phyloP scores from a whole-genome alignment of 2,329 filamentous ascomycete genomes.

The Aspergillus aculeatus region DNA sequence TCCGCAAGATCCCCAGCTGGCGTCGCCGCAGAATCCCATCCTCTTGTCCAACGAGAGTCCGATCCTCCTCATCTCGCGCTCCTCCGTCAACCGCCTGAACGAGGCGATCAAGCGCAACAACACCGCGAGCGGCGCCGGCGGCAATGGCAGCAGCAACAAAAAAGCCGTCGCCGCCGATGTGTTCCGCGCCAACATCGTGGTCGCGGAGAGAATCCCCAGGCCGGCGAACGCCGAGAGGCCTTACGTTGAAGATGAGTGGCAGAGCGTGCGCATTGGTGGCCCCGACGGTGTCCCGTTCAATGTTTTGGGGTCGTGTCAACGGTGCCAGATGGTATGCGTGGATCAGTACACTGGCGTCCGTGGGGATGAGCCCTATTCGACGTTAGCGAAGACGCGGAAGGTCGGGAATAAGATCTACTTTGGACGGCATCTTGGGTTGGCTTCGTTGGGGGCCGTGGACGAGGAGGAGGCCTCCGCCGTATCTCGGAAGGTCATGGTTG shows the following conservation, averaged over 20 bases:
- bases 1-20: slow-evolving; percentile 44
- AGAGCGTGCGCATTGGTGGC: slow-evolving; percentile 66
- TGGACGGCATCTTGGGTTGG: slow-evolving; percentile 67
- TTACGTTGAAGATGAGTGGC: slow-evolving; percentile 82
- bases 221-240: slow-evolving; percentile 52
- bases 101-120: slow-evolving; percentile 61
- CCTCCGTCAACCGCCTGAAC: slow-evolving; percentile 78
- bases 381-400: slow-evolving; percentile 80
- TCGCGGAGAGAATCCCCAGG: slow-evolving; percentile 55
- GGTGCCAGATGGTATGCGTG: slow-evolving; percentile 96
- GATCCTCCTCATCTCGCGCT: slow-evolving; percentile 77
- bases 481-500: slow-evolving; percentile 37
- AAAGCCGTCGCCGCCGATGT: slow-evolving; percentile 67
- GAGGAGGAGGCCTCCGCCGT: slow-evolving; percentile 16
- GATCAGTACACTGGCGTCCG: slow-evolving; percentile 78
- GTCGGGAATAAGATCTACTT: slow-evolving; percentile 85
- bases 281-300: slow-evolving; percentile 39
- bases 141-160: slow-evolving; percentile 27
- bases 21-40: slow-evolving; percentile 58
- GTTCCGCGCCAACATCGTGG: slow-evolving; percentile 85
- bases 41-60: slow-evolving; percentile 91
- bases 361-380: slow-evolving; percentile 82
- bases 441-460: slow-evolving; percentile 26
- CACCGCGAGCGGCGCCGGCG: slow-evolving; percentile 36
- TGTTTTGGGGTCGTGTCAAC: slow-evolving; percentile 77